Evolutionary conservation across 306 rosid genomes (phyloP), one percentile per base, ranked within the genome.

Genomic region (Sphenostylis stenocarpa): DNA sequence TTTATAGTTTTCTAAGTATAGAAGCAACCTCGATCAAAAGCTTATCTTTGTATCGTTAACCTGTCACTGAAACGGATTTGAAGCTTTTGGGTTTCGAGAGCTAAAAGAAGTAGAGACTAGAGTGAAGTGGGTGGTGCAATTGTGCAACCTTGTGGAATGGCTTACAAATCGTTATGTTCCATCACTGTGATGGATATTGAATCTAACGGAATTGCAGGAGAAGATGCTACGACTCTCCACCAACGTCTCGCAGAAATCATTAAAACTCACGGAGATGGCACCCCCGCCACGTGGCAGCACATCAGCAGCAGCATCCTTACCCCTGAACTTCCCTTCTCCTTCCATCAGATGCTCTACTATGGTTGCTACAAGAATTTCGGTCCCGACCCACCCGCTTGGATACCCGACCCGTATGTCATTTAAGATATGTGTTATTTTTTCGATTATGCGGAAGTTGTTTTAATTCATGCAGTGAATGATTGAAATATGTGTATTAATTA

Each of bases 361-460:
- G 85, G 84, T 2, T 92, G 97, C 90, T 92, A 75, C 80, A 81
- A 47, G 63, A 79, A 80, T 78, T 90, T 63, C 68, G 98, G 98
- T 33, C 78, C 92, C 23, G 97, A 95, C 82, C 97, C 97, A 3
- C 97, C 96, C 26, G 96, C 97, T 64, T 95, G 98, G 98, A 61
- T 89, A 17, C 98, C 98, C 56, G 79, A 86, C 82, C 86, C 80
- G 98, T 95, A 79, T 67, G 87, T 62, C 7, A 31, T 24, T 29
- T 28, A 15, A 26, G 3, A 56, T 13, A 7, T 61, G 65, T 58
- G 2, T 4, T 16, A 16, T 61, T 69, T 23, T 38, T 65, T 71
- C 61, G 41, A 39, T 21, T 62, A 51, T 20, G 20, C 39, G 26
- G 34, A 69, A 53, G 39, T 12, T 73, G 33, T 78, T 38, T 19